These are phyloP conservation scores for Ceratopteris richardii DNA, from an alignment of 75 land plant species.

Conservation along the genomic window DNA sequence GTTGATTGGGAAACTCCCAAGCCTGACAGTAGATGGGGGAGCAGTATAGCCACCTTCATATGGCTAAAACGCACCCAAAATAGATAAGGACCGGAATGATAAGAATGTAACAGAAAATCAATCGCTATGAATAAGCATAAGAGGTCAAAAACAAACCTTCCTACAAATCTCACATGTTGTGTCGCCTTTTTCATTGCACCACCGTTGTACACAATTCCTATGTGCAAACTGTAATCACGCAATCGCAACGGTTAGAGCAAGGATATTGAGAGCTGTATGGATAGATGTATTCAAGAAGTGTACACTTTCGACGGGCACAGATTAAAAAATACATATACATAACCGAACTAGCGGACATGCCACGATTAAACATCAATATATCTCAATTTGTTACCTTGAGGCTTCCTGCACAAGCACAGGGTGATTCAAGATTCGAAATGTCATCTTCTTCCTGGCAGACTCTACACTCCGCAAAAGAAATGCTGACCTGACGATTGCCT, in stretches of 20 bases:
- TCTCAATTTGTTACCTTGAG: conserved; percentile 13
- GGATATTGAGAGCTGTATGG: neutral
- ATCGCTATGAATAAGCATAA: neutral
- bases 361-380: neutral
- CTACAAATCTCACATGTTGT: conserved; percentile 22
- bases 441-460: conserved; percentile 38
- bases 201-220: conserved; percentile 33
- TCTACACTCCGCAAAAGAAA: conserved; percentile 20
- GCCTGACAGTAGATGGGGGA: neutral
- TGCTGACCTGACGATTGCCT: neutral
- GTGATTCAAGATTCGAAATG: conserved; percentile 16
- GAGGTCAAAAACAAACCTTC: conserved; percentile 9
- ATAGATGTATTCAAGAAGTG: neutral
- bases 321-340: neutral
- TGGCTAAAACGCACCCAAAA: neutral
- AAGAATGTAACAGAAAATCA: no score
- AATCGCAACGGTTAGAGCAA: neutral
- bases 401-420: conserved; percentile 35
- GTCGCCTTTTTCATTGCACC: conserved; percentile 48
- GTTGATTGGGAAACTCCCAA: neutral
- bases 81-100: neutral
- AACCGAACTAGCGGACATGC: neutral
- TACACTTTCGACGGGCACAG: neutral
- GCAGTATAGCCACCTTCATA: neutral
- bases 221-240: conserved; percentile 30